Base-by-base conservation (phyloP, 2,329 filamentous ascomycete species). In the Periconia sp. region DNA sequence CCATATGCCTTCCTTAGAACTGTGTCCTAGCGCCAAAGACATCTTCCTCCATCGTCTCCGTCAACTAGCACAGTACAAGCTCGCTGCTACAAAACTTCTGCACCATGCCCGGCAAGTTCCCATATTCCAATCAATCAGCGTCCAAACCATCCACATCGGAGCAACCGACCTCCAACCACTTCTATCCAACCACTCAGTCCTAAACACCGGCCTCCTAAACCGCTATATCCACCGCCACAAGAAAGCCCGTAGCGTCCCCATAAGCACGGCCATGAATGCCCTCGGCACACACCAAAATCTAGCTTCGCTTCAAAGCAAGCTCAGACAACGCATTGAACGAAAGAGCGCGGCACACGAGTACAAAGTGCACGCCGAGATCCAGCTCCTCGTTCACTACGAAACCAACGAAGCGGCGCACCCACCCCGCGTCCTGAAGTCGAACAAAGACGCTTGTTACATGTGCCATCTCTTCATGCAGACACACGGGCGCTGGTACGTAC, bases 401-500 rank as follows among this genome's bases (percentile, higher is more conserved):
- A 46, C 68, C 2, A 55, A 70, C 30, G 47, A 62, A 2, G n/a
- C 54, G 0, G 49, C 52, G 0, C 54, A 58, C 5, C 66, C 59
- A 19, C 77, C 78, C 3, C 72, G 78, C 13, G 71, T 78, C 3
- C 75, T 82, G 3, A 75, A 75, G 46, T 78, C 79, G 3, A 79
- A 74, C 67, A 82, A 82, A 51, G 72, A 77, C 47, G 76, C 80
- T 0, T 83, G 80, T 57, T 82, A 77, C 58, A 70, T 82, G 0
- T 83, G 80, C 61, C 76, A 81, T 47, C 62, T 74, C 3, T 77
- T 81, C 53, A 71, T 82, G 14, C 53, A 59, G 3, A 54, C 71
- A 8, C 75, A 80, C 52, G 72, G 73, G 2, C 65, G 62, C 30
- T 75, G 77, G 20, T 55, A 75, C 41, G 73, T 74, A 0, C 76